phyloP scores from a whole-genome alignment of 331 rosid species.

The Quercus lobata region DNA sequence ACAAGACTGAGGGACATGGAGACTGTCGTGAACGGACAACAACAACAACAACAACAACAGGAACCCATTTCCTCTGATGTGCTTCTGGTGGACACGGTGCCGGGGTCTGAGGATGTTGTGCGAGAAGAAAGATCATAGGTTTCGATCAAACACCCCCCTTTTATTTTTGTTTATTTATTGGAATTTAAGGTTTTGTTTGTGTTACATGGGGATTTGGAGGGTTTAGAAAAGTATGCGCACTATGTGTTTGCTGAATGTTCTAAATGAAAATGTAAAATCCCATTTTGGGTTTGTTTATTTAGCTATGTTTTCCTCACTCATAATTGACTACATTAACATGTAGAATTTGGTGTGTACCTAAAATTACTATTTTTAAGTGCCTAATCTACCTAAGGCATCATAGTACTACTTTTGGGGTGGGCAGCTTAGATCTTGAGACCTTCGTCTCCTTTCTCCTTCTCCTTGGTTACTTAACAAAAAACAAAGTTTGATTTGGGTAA shows the following conservation, averaged over 20 bases:
- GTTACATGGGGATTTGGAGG: neutral
- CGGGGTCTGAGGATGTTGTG: constrained; percentile 1
- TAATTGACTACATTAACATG: too few species aligned
- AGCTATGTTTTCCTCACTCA: neutral
- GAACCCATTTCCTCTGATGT: constrained; percentile 28
- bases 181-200: neutral
- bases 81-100: neutral
- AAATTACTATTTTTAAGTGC: too few species aligned
- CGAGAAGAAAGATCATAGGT: constrained; percentile 27
- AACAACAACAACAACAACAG: constrained; percentile 18
- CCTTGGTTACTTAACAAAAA: too few species aligned
- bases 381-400: too few species aligned
- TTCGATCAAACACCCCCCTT: too few species aligned
- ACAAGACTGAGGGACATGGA: constrained; percentile 57
- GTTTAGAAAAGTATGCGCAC: constrained; percentile 4
- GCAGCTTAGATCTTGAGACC: too few species aligned
- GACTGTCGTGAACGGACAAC: constrained; percentile 15
- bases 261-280: neutral
- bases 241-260: constrained; percentile 51
- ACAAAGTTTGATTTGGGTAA: neutral
- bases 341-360: too few species aligned
- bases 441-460: too few species aligned
- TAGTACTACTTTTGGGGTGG: too few species aligned
- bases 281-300: neutral
- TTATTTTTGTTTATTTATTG: neutral